These are phyloP conservation scores for Leptodontidium sp. DNA, from an alignment of 2,329 filamentous ascomycete species.

Conservation along the genomic window DNA sequence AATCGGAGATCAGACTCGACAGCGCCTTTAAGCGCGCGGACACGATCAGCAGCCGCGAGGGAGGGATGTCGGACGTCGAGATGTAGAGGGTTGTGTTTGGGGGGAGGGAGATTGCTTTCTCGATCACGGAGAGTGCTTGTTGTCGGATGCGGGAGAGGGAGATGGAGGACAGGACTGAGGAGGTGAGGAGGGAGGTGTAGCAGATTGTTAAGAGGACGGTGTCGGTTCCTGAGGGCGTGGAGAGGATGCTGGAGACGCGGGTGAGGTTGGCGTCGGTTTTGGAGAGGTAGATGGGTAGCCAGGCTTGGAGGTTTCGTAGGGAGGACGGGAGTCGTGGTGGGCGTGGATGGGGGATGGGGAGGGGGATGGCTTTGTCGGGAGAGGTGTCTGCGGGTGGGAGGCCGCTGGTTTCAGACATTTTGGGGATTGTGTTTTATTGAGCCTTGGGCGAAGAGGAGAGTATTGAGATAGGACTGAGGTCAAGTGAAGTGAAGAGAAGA, in stretches of 20 bases:
- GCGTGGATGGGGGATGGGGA: constrained; percentile 25
- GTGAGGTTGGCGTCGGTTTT: constrained; percentile 51
- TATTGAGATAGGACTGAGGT: neutral
- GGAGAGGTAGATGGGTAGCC: constrained; percentile 46
- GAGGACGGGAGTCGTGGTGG: constrained; percentile 34
- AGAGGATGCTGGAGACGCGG: constrained; percentile 68
- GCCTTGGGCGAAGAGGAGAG: neutral
- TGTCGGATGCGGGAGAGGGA: constrained; percentile 65
- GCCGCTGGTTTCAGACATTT: constrained; percentile 42
- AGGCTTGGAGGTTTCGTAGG: constrained; percentile 37
- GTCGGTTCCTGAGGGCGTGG: constrained; percentile 74
- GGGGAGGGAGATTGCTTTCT: constrained; percentile 60
- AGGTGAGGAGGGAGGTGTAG: constrained; percentile 69
- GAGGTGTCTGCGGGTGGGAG: constrained; percentile 37
- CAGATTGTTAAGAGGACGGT: constrained; percentile 72
- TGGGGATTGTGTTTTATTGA: constrained; percentile 7
- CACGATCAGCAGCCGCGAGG: constrained; percentile 52
- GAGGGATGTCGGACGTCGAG: constrained; percentile 35
- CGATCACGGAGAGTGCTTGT: constrained; percentile 59
- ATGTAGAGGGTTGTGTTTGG: constrained; percentile 58
- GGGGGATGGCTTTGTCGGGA: constrained; percentile 33
- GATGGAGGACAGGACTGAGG: constrained; percentile 59
- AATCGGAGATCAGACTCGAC: constrained; percentile 72
- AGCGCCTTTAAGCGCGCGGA: constrained; percentile 64
- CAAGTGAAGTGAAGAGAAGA: neutral